A percentile compares a stretch with the other conserved stretches of the same genome.
Conservation (phyloP, 2,329 filamentous ascomycete species). For the Elsinoe ampelina region DNA sequence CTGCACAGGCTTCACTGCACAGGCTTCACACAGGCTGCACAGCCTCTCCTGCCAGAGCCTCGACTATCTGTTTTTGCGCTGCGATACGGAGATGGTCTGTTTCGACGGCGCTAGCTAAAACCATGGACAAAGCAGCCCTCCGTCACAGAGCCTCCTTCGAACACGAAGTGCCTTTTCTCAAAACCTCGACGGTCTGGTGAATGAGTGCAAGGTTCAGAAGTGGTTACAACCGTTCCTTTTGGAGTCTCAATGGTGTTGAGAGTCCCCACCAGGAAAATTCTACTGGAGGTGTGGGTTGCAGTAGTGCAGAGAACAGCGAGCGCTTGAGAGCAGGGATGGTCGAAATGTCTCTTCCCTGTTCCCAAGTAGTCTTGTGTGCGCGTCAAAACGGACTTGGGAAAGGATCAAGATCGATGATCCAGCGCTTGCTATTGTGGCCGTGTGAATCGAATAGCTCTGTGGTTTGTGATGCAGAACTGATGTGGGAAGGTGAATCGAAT, state of each 20-base stretch:
- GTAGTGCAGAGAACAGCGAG: neutral
- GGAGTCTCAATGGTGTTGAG: neutral
- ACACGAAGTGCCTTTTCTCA: neutral
- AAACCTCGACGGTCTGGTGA: neutral
- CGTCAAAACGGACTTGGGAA: too few relatives aligned
- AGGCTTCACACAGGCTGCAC: slow-evolving; percentile 2
- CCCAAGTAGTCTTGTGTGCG: too few relatives aligned
- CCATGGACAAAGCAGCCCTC: neutral
- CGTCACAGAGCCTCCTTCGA: neutral
- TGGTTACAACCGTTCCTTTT: neutral
- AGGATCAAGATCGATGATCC: too few relatives aligned
- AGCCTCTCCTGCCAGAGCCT: neutral
- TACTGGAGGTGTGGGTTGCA: slow-evolving; percentile 8
- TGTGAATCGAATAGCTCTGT: too few relatives aligned
- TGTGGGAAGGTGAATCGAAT: too few relatives aligned
- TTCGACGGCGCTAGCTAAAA: neutral
- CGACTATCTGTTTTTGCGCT: neutral
- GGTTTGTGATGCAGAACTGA: too few relatives aligned
- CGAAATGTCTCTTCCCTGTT: too few relatives aligned
- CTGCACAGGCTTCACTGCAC: too few relatives aligned
- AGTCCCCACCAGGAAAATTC: slow-evolving; percentile 8
- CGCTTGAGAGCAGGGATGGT: neutral
- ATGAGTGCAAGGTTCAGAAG: neutral
- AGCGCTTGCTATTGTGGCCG: too few relatives aligned
- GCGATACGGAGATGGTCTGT: neutral